phyloP scores from a whole-genome alignment of 1,284 basidiomycete genomes.

The Trametes versicolor region DNA sequence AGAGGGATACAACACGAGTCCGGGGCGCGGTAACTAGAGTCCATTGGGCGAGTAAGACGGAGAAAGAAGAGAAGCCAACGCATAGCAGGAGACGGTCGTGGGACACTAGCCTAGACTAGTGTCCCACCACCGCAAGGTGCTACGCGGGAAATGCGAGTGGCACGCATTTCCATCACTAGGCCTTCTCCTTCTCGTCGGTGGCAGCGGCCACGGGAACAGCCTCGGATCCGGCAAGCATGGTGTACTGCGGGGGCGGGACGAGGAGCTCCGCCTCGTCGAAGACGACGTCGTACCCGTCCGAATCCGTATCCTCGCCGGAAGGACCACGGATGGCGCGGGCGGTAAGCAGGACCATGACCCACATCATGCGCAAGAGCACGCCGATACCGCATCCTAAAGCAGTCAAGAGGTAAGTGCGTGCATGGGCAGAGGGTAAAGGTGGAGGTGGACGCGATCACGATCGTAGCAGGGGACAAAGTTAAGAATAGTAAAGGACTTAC shows the following conservation, averaged over 20 bases:
- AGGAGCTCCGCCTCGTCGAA: conserved; percentile 47
- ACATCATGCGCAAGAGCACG: conserved; percentile 80
- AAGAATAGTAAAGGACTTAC: conserved; percentile 54
- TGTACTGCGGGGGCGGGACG: conserved; percentile 61
- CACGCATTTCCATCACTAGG: too few species aligned
- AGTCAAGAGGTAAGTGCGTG: neutral
- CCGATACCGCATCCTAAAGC: conserved; percentile 77
- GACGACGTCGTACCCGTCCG: conserved; percentile 43
- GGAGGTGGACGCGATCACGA: neutral
- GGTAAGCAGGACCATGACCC: conserved; percentile 69
- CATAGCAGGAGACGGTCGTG: neutral
- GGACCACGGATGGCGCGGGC: conserved; percentile 61
- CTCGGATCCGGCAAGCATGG: conserved; percentile 55
- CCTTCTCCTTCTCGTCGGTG: conserved; percentile 38
- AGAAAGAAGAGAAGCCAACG: neutral
- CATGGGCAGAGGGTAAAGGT: neutral
- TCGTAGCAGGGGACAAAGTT: neutral
- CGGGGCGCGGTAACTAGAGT: neutral
- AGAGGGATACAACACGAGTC: neutral
- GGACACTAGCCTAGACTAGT: too few species aligned
- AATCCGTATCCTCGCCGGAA: conserved; percentile 46
- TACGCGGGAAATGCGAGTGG: neutral
- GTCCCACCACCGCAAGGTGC: neutral
- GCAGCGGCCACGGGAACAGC: conserved; percentile 33
- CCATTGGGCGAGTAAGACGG: neutral